Percentiles rank a stretch among this genome's conserved stretches.
phyloP scores from a whole-genome alignment of 2,329 filamentous ascomycete species.

The Hortaea werneckii region DNA sequence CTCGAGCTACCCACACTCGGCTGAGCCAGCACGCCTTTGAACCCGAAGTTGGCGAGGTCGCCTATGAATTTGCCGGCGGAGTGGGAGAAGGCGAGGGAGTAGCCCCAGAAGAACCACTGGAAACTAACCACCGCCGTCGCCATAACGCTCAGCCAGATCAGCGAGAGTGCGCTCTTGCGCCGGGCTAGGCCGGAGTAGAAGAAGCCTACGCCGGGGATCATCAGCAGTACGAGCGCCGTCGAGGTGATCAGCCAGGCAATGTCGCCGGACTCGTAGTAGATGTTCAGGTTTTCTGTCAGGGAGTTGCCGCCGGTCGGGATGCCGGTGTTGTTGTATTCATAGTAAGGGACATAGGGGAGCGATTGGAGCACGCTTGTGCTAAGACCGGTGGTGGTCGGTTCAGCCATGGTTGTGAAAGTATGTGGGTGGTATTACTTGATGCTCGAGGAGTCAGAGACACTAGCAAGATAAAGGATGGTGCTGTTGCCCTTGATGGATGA shows the following conservation, averaged over 20 bases:
- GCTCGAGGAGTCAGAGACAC: neutral
- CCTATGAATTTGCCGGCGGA: constrained; percentile 66
- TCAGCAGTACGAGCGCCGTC: constrained; percentile 73
- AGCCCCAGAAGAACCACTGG: constrained; percentile 96
- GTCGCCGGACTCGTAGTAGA: constrained; percentile 79
- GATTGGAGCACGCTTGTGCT: neutral
- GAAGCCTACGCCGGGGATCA: constrained; percentile 88
- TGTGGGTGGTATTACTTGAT: neutral
- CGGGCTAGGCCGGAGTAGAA: constrained; percentile 88
- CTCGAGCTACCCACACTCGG: constrained; percentile 64
- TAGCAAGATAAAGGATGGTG: neutral
- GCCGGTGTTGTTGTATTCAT: constrained; percentile 51
- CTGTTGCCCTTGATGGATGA: neutral
- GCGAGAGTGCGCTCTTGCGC: constrained; percentile 76
- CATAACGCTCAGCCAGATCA: constrained; percentile 79
- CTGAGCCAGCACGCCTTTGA: constrained; percentile 62
- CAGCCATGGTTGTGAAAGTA: neutral
- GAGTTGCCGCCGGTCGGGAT: constrained; percentile 56
- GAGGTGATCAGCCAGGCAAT: constrained; percentile 71
- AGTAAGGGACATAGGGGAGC: constrained; percentile 17
- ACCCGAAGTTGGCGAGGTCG: constrained; percentile 67
- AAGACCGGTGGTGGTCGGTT: neutral
- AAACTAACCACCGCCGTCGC: constrained; percentile 70
- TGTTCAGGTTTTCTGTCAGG: constrained; percentile 61
- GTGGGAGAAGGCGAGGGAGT: constrained; percentile 73